These are phyloP conservation scores for Trypanosoma scelopori DNA, from an alignment of 208 protist species.

Conservation along the genomic window DNA sequence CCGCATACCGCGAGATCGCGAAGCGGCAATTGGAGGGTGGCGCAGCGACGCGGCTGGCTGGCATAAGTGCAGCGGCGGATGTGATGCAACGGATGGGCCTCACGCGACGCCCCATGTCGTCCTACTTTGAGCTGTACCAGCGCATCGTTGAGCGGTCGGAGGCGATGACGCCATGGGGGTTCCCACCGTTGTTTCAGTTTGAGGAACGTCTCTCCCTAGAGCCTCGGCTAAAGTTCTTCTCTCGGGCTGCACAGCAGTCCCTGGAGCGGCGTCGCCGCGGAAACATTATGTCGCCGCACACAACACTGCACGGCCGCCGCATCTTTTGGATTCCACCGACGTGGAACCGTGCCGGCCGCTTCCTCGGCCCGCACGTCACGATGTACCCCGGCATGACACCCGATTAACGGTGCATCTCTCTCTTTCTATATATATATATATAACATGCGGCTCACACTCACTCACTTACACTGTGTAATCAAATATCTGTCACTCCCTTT, in stretches of 20 bases:
- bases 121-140: constrained; percentile 91
- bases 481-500: neutral
- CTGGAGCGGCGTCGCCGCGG: constrained; percentile 70
- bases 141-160: constrained; percentile 90
- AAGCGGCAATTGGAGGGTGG: constrained; percentile 78
- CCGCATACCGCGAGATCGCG: constrained; percentile 84
- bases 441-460: neutral
- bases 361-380: constrained; percentile 79
- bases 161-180: constrained; percentile 91
- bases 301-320: constrained; percentile 60
- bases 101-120: constrained; percentile 84
- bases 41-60: constrained; percentile 81
- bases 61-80: constrained; percentile 82
- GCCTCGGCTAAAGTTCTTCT: constrained; percentile 88
- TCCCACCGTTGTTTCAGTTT: constrained; percentile 91
- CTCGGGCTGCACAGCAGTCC: constrained; percentile 72
- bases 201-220: constrained; percentile 86
- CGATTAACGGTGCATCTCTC: constrained; percentile 37
- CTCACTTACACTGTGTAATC: neutral
- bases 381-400: constrained; percentile 88
- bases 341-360: constrained; percentile 81
- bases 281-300: constrained; percentile 77
- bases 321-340: constrained; percentile 92
- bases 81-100: constrained; percentile 88
- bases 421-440: constrained; percentile 1